Conservation (phyloP, 2,329 filamentous ascomycete species). For the Aurifilum marmelostoma region DNA sequence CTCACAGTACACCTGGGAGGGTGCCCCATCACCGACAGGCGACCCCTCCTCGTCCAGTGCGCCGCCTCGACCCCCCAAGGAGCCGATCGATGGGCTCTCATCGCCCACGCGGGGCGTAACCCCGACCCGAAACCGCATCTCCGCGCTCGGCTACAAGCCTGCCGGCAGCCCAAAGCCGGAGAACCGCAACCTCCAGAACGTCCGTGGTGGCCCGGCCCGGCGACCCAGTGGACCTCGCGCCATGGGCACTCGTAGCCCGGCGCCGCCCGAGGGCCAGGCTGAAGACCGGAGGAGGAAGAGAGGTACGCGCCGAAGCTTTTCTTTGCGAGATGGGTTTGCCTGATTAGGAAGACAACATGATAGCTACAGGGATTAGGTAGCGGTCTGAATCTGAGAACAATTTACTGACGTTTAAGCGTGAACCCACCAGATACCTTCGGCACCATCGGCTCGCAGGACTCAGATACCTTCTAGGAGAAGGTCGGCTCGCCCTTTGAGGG, state of each 20-base stretch:
- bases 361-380: neutral
- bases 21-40: conserved; percentile 46
- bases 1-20: conserved; percentile 28
- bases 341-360: neutral
- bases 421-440: conserved; percentile 54
- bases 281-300: conserved; percentile 59
- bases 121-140: conserved; percentile 50
- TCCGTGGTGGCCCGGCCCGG: conserved; percentile 54
- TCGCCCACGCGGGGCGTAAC: conserved; percentile 45
- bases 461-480: conserved; percentile 54
- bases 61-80: conserved; percentile 65
- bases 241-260: conserved; percentile 61
- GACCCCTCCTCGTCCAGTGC: conserved; percentile 35
- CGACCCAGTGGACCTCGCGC: conserved; percentile 62
- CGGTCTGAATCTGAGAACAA: neutral
- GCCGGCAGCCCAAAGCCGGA: conserved; percentile 58
- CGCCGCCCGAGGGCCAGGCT: conserved; percentile 39
- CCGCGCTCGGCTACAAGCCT: conserved; percentile 36
- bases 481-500: conserved; percentile 20
- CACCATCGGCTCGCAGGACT: conserved; percentile 54
- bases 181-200: conserved; percentile 60
- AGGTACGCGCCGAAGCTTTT: conserved; percentile 47
- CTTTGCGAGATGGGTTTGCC: neutral
- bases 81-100: conserved; percentile 52
- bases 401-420: conserved; percentile 6